phyloP scores from a whole-genome alignment of 2,329 filamentous ascomycete species.

The Talaromyces sp. region DNA sequence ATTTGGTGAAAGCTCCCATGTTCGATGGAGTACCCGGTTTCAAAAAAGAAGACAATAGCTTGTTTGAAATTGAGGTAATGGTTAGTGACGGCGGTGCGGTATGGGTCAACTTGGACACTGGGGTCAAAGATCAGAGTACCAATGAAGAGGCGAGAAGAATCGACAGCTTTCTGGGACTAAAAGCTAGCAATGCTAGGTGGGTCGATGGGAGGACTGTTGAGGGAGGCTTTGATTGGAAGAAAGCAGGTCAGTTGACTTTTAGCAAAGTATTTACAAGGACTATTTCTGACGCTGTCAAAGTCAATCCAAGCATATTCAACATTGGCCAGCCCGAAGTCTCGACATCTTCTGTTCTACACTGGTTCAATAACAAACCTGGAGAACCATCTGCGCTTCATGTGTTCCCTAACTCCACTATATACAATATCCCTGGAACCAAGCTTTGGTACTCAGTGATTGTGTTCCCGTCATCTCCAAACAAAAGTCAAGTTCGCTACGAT shows the following conservation, averaged over 20 bases:
- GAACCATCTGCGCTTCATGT: conserved; percentile 5
- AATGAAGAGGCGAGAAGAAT: conserved; percentile 1
- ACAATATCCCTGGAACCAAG: conserved; percentile 4
- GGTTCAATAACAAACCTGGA: not conserved
- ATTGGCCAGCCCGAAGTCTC: conserved; percentile 1
- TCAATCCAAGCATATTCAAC: not conserved
- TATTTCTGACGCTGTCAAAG: not conserved
- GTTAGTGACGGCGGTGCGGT: conserved; percentile 12
- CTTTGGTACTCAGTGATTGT: conserved; percentile 22
- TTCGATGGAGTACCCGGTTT: conserved; percentile 54
- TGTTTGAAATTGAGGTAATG: conserved; percentile 37
- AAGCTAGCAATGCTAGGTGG: conserved; percentile 16
- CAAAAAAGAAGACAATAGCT: conserved; percentile 50
- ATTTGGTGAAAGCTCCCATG: conserved; percentile 54
- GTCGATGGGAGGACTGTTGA: conserved; percentile 21
- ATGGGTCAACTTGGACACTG: conserved; percentile 22
- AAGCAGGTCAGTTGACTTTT: conserved; percentile 17
- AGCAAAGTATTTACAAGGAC: not conserved
- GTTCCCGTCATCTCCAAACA: conserved; percentile 19
- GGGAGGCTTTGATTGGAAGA: conserved; percentile 30
- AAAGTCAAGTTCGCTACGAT: conserved; percentile 26
- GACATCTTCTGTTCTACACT: not conserved
- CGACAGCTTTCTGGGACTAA: conserved; percentile 13
- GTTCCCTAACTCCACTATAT: conserved; percentile 21
- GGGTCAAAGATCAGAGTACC: conserved; percentile 16